Evolutionary conservation across 2,329 filamentous ascomycete species (phyloP), one percentile per base, ranked within the genome.

Genomic region (Colletotrichum sp.): DNA sequence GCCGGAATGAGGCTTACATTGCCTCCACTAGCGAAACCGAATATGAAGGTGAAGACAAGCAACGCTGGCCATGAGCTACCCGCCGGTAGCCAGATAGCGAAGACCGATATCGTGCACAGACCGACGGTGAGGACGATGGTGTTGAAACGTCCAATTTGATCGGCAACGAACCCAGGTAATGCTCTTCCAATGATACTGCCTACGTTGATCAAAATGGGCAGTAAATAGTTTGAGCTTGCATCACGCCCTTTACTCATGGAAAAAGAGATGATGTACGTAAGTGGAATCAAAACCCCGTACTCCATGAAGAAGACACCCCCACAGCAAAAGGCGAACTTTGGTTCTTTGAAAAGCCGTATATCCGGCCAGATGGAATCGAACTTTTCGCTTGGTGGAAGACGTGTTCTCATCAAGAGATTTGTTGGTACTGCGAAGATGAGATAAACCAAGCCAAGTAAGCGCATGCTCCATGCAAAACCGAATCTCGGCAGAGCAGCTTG

Each of bases 141-240:
- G 81, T 98, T 98, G 87, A 95, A 98, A 3, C 95, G 91, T 0
- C 96, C 96, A n/a, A 97, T 86, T 57, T 90, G 90, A 83, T 98
- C 96, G 3, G 95, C 93, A 75, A 94, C 90, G 82, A 93, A 94
- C 0, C 96, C 96, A 0, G 95, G 95, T 1, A 96, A 86, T 82
- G 92, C 93, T 52, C 96, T 92, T 5, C 96, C 96, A n/a, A 98
- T 86, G 72, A 95, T 92, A 0, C 93, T 95, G 10, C 93, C 95
- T 2, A 92, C 94, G 82, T 98, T 98, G 82, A 98, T 89, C 77
- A 98, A 93, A 13, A 95, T 93, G 30, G 98, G 87, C 72, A 97
- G 89, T 81, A 96, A 92, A 82, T 95, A 97, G 5, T 94, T 91
- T 79, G 97, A 94, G 1, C 87, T 83, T 5, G 87, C 82, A 36